phyloP scores from a whole-genome alignment of 106 monocot species.

The Hemerocallis citrina region DNA sequence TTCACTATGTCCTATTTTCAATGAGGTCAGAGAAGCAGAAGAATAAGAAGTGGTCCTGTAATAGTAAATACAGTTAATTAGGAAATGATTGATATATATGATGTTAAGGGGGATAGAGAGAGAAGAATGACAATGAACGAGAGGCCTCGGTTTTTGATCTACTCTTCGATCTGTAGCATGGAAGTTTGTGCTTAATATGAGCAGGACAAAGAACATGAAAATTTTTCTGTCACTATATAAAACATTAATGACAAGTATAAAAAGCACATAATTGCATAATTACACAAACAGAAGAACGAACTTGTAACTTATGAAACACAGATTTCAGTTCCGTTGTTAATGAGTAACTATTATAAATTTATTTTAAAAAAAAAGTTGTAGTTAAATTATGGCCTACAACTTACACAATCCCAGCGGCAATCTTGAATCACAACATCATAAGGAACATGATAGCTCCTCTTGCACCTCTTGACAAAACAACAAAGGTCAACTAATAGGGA shows the following conservation, averaged over 20 bases:
- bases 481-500: constrained; percentile 91
- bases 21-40: constrained; percentile 7
- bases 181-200: constrained; percentile 57
- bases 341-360: not conserved
- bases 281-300: not conserved
- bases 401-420: constrained; percentile 80
- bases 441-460: constrained; percentile 69
- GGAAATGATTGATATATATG: not conserved
- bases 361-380: not conserved
- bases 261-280: not conserved
- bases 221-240: constrained; percentile 45
- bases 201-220: constrained; percentile 72
- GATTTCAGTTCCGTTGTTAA: too few species aligned
- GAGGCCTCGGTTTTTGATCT: constrained; percentile 24
- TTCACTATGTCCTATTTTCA: constrained; percentile 3
- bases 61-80: not conserved
- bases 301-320: not conserved
- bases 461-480: constrained; percentile 54
- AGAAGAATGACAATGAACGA: constrained; percentile 9
- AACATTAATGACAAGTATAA: not conserved
- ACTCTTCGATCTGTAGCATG: constrained; percentile 55
- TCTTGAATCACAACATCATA: constrained; percentile 45
- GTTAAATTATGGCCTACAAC: constrained; percentile 1
- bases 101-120: not conserved
- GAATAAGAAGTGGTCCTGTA: constrained; percentile 21